Evolutionary conservation across 345 rosid species (phyloP).

Genomic region (Eucalyptus pumila): DNA sequence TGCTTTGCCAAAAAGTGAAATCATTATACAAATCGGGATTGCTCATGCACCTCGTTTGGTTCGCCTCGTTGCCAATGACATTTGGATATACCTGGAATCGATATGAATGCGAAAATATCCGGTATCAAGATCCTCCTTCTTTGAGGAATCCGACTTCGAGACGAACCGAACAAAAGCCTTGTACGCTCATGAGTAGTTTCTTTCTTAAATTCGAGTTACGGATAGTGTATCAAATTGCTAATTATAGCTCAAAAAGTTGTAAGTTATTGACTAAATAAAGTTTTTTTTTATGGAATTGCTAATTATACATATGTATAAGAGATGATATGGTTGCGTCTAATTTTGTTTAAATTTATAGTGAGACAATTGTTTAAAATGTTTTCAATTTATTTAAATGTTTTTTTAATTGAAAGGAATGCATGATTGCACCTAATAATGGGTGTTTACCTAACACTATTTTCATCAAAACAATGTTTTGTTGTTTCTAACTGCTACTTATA

Average conservation of each 20-base stretch:
- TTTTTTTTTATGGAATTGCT: neutral
- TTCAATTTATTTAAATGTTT: too few relatives aligned
- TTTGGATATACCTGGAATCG: too few relatives aligned
- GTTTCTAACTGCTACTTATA: neutral
- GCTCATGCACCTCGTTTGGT: neutral
- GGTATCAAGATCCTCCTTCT: neutral
- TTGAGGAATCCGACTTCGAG: neutral
- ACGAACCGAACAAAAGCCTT: fast-evolving
- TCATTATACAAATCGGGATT: neutral
- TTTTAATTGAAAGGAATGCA: neutral
- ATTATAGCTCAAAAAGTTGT: neutral
- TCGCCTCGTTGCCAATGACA: neutral
- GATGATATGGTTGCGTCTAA: neutral
- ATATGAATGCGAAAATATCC: neutral
- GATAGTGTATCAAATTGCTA: neutral
- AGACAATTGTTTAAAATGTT: neutral
- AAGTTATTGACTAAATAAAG: fast-evolving
- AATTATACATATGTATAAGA: neutral
- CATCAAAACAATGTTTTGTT: neutral
- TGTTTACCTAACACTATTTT: neutral
- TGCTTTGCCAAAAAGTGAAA: neutral
- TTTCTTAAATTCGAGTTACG: neutral
- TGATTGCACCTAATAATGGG: neutral
- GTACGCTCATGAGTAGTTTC: neutral
- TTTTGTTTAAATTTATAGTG: too few relatives aligned